Evolutionary conservation across 164 flowering plant species (phyloP).

Genomic region (Kalanchoe fedtschenkoi): DNA sequence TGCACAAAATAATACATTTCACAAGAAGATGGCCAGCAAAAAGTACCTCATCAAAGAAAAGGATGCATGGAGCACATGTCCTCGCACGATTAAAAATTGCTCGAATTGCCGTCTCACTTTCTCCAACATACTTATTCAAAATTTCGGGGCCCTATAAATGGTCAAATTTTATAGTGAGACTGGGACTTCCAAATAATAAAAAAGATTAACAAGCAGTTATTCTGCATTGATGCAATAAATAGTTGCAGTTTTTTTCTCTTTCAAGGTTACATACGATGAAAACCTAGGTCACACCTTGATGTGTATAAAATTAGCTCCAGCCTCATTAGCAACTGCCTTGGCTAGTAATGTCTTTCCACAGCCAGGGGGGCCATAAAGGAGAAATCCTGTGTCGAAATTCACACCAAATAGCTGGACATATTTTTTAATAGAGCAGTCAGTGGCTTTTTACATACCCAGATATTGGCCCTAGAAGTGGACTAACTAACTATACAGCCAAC

Average conservation of each 20-base stretch:
- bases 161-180: neutral
- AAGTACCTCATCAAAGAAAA: conserved; percentile 93
- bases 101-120: conserved; percentile 80
- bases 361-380: conserved; percentile 96
- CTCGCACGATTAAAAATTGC: conserved; percentile 82
- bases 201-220: too few species aligned
- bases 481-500: neutral
- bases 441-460: neutral
- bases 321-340: conserved; percentile 92
- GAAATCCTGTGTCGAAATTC: conserved; percentile 67
- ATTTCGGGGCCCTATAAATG: conserved; percentile 78
- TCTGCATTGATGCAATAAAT: neutral
- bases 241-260: neutral
- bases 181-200: neutral
- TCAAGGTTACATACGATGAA: neutral
- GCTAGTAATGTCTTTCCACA: conserved; percentile 97
- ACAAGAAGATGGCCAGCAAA: neutral
- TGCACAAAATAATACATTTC: neutral
- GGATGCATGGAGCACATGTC: conserved; percentile 82
- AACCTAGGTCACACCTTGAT: conserved; percentile 44
- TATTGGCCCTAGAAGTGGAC: neutral
- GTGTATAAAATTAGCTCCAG: conserved; percentile 93
- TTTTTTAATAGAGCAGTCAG: neutral
- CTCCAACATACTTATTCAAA: conserved; percentile 89
- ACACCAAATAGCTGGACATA: conserved; percentile 54